phyloP scores from a whole-genome alignment of 2,329 filamentous ascomycete species.

The Tolypocladium endophyticum region DNA sequence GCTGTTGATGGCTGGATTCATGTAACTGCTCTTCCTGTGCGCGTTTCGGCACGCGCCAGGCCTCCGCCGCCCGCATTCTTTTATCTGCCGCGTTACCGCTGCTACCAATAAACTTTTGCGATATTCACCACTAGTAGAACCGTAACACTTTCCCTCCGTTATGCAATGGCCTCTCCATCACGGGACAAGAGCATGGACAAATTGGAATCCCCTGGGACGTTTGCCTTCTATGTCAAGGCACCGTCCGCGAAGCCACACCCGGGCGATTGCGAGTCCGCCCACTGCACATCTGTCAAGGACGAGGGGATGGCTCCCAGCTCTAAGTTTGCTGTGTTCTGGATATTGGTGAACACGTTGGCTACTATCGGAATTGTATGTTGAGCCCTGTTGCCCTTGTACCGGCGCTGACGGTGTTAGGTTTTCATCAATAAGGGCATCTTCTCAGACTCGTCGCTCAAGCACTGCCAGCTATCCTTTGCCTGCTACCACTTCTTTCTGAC shows the following conservation, averaged over 20 bases:
- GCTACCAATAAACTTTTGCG: too few relatives aligned
- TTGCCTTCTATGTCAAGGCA: not conserved
- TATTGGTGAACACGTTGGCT: not conserved
- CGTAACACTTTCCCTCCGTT: too few relatives aligned
- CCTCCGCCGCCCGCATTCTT: too few relatives aligned
- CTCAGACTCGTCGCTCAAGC: conserved; percentile 48
- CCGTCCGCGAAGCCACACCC: not conserved
- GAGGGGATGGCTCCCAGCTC: not conserved
- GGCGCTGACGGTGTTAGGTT: conserved; percentile 26
- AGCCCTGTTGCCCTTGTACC: not conserved
- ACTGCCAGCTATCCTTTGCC: conserved; percentile 55
- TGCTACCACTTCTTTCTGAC: conserved; percentile 60
- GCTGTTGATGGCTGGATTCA: too few relatives aligned
- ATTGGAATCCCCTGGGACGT: not conserved
- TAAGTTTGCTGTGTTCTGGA: not conserved
- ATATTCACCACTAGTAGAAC: too few relatives aligned
- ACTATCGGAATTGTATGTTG: not conserved
- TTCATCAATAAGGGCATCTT: conserved; percentile 65
- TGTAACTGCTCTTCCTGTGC: too few relatives aligned
- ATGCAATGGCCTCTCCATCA: not conserved
- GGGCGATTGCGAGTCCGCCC: not conserved
- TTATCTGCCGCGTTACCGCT: too few relatives aligned
- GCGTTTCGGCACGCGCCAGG: too few relatives aligned
- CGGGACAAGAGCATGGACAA: not conserved
- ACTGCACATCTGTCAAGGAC: not conserved